Evolutionary conservation across 2,329 filamentous ascomycete species (phyloP).

Genomic region (Nectriaceae sp.): DNA sequence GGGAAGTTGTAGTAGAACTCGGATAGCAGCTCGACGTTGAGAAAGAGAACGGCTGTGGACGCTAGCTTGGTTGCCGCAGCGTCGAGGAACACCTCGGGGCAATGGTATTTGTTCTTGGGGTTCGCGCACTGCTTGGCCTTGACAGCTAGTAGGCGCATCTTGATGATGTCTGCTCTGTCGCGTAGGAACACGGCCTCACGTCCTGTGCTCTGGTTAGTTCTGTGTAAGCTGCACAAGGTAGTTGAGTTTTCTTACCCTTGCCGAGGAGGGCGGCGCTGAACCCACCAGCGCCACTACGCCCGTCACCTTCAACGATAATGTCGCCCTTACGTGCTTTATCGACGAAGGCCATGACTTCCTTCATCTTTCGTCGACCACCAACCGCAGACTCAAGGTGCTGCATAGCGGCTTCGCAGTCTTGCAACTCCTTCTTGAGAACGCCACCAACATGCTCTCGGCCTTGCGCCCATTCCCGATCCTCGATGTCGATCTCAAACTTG

Average conservation of each 20-base stretch:
- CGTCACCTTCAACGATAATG: conserved; percentile 80
- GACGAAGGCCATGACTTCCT: conserved; percentile 87
- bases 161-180: conserved; percentile 86
- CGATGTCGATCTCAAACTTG: conserved; percentile 96
- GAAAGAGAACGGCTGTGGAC: conserved; percentile 91
- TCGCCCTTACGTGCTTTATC: conserved; percentile 89
- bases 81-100: conserved; percentile 96
- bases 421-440: conserved; percentile 84
- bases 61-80: conserved; percentile 94
- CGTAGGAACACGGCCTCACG: conserved; percentile 93
- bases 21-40: conserved; percentile 93
- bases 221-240: neutral
- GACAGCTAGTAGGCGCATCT: conserved; percentile 83
- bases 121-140: conserved; percentile 87
- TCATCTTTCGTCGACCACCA: conserved; percentile 81
- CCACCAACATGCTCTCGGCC: conserved; percentile 80
- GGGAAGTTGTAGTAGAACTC: conserved; percentile 99
- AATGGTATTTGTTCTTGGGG: conserved; percentile 91
- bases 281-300: conserved; percentile 82
- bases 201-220: conserved; percentile 53
- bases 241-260: conserved; percentile 60
- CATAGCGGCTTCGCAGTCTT: conserved; percentile 78
- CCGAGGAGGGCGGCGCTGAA: conserved; percentile 86
- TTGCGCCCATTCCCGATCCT: conserved; percentile 83
- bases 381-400: conserved; percentile 75